Evolutionary conservation across 108 stramenopile species (phyloP).

Genomic region (Nitzschia inconspicua): DNA sequence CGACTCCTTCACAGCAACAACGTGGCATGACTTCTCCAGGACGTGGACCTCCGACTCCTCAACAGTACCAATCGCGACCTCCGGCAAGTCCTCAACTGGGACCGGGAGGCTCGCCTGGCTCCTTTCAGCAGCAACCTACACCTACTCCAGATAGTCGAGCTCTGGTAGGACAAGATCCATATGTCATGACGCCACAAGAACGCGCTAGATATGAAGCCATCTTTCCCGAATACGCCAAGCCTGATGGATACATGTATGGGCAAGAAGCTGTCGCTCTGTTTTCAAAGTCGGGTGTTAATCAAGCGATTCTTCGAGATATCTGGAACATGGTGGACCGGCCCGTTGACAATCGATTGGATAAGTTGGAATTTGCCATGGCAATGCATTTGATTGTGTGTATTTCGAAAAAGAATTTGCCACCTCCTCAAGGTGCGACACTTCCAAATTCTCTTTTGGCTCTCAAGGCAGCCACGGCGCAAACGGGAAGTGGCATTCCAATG

Average conservation of each 20-base stretch:
- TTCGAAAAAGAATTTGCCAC: constrained; percentile 74
- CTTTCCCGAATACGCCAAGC: constrained; percentile 79
- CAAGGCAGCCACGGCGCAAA: constrained; percentile 24
- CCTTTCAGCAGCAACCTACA: background rate
- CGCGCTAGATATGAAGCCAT: constrained; percentile 75
- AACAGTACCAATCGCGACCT: constrained; percentile 15
- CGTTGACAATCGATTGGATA: constrained; percentile 86
- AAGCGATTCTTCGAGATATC: constrained; percentile 44
- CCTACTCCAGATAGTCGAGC: constrained; percentile 26
- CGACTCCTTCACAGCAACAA: constrained; percentile 22
- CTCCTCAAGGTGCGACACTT: constrained; percentile 43
- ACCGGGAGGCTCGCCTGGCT: background rate
- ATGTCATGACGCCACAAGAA: constrained; percentile 76
- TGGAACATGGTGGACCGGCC: constrained; percentile 91
- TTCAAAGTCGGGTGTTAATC: constrained; percentile 67
- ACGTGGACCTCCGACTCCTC: background rate
- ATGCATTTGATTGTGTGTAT: constrained; percentile 97
- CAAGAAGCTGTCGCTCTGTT: constrained; percentile 89
- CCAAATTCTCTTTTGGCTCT: constrained; percentile 61
- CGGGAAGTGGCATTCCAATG: background rate
- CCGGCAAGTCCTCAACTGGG: background rate
- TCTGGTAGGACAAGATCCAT: constrained; percentile 73
- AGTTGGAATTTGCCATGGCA: constrained; percentile 87
- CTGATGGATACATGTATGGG: constrained; percentile 87
- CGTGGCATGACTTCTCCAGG: constrained; percentile 7